These are phyloP conservation scores for Aspergillus mulundensis DNA, from an alignment of 495 filamentous ascomycete genomes.

Conservation along the genomic window DNA sequence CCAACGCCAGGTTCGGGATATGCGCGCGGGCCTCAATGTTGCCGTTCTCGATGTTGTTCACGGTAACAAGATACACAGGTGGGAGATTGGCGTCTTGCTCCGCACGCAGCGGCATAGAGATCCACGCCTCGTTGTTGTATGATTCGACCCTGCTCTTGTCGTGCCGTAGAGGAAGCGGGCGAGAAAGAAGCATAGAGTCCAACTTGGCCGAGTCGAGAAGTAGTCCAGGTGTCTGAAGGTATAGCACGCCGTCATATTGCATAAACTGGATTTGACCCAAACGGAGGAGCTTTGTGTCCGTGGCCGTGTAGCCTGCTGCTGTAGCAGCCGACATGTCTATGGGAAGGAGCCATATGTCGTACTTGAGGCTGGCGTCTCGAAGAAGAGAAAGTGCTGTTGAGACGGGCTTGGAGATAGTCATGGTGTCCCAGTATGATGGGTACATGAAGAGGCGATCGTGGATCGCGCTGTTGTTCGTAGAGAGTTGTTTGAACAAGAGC, in stretches of 20 bases:
- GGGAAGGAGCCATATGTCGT: constrained; percentile 44
- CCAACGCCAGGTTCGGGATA: constrained; percentile 35
- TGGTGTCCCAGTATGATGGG: constrained; percentile 42
- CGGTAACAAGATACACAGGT: constrained; percentile 41
- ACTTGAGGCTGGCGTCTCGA: constrained; percentile 36
- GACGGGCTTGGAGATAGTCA: constrained; percentile 24
- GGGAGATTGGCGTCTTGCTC: constrained; percentile 34
- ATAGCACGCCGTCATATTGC: constrained; percentile 45
- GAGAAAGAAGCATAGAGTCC: constrained; percentile 35
- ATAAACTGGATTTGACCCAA: constrained; percentile 46
- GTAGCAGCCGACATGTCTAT: constrained; percentile 42
- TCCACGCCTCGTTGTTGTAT: constrained; percentile 43
- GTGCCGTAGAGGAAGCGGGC: constrained; percentile 33
- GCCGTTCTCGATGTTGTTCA: constrained; percentile 35
- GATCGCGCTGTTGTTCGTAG: constrained; percentile 31
- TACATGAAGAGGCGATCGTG: constrained; percentile 50
- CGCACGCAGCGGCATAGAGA: constrained; percentile 36
- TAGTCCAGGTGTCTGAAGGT: constrained; percentile 39
- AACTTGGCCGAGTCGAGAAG: constrained; percentile 37
- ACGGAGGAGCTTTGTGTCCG: constrained; percentile 41
- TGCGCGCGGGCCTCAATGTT: constrained; percentile 42
- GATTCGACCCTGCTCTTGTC: constrained; percentile 38
- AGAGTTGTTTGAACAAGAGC: constrained; percentile 42
- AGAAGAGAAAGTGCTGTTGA: constrained; percentile 33
- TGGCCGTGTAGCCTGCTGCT: constrained; percentile 30